Conservation (phyloP, 805 yeast genomes). For the Komagataella pastoris region DNA sequence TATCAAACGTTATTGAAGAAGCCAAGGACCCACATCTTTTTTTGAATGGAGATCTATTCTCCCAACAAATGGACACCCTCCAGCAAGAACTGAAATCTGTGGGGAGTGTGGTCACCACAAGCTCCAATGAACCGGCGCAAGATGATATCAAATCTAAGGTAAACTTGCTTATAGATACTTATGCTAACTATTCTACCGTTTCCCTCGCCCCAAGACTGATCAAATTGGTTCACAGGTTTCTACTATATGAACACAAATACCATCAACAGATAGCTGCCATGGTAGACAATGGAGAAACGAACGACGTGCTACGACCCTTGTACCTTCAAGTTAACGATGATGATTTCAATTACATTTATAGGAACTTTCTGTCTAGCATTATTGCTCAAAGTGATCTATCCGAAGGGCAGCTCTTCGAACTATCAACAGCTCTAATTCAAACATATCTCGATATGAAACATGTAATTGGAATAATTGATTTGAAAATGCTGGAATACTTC, state of each 20-base stretch:
- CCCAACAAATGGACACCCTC: background rate
- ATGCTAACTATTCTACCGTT: background rate
- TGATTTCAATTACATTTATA: background rate
- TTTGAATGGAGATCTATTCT: background rate
- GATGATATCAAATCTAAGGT: background rate
- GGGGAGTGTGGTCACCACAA: background rate
- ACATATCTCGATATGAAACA: background rate
- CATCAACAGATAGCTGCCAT: background rate
- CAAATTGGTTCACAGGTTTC: background rate
- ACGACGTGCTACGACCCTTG: background rate
- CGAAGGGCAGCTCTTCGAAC: background rate
- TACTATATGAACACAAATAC: background rate
- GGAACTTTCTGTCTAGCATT: background rate
- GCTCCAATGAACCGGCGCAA: background rate
- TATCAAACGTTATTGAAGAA: background rate
- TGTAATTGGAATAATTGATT: background rate
- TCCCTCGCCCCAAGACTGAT: background rate
- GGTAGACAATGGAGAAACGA: background rate
- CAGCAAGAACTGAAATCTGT: background rate
- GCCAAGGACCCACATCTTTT: background rate
- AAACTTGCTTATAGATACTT: background rate
- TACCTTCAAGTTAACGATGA: background rate
- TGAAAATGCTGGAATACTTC: background rate
- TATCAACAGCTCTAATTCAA: background rate
- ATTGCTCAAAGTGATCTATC: background rate